A percentile compares a stretch with the other conserved stretches of the same genome.
phyloP scores from a whole-genome alignment of 2,329 filamentous ascomycete genomes.

The Penicillium sp. region DNA sequence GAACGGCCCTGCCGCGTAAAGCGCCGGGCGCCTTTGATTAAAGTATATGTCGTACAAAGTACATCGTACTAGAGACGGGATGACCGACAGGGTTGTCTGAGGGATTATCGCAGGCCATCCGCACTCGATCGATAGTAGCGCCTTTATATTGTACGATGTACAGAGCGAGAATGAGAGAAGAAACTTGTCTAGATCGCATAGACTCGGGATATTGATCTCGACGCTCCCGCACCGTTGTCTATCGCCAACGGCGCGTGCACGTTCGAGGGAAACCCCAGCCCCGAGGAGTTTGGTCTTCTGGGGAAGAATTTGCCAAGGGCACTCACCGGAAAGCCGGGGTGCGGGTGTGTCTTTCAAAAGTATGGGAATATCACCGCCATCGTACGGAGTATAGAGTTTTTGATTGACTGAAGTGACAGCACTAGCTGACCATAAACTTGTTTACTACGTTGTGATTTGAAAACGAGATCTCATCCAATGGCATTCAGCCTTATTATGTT shows the following conservation, averaged over 20 bases:
- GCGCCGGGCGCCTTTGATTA: constrained; percentile 14
- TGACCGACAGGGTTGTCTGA: background rate
- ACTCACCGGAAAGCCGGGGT: constrained; percentile 5
- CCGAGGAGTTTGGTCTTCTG: background rate
- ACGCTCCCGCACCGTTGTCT: background rate
- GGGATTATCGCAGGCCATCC: background rate
- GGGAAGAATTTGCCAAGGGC: constrained; percentile 5
- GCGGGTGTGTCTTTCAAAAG: background rate
- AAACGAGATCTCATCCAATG: background rate
- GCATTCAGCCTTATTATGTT: background rate
- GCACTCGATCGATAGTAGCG: background rate
- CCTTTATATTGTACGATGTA: background rate
- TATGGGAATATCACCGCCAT: background rate
- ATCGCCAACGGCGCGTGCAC: constrained; percentile 8
- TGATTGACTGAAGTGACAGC: background rate
- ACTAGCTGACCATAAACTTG: background rate
- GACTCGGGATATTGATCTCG: background rate
- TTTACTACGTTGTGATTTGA: background rate
- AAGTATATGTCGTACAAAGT: background rate
- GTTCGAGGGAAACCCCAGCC: constrained; percentile 1
- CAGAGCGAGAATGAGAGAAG: background rate
- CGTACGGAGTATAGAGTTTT: background rate
- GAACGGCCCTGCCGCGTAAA: constrained; percentile 23
- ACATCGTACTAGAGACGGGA: constrained; percentile 4
- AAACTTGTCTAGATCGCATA: background rate